Conservation (phyloP, 805 yeast genomes). For the Maudiozyma serrabonitensis region DNA sequence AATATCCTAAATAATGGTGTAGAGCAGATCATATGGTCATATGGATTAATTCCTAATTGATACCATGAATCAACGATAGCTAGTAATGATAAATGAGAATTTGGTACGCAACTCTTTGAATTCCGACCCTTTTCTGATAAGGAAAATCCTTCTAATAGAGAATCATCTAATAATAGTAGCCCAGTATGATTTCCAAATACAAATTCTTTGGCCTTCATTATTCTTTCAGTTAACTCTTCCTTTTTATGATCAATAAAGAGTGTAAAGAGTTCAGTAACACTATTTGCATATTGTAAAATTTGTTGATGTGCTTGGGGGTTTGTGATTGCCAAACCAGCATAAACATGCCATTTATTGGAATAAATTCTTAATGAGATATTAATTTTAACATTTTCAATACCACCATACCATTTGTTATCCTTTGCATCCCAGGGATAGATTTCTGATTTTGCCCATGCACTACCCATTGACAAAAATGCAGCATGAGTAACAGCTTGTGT, state of each 20-base stretch:
- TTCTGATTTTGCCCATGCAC: constrained; percentile 77
- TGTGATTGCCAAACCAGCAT: constrained; percentile 93
- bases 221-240: constrained; percentile 47
- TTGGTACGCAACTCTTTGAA: constrained; percentile 42
- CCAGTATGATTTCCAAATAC: constrained; percentile 65
- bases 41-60: constrained; percentile 75
- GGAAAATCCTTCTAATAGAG: constrained; percentile 68
- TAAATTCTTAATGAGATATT: constrained; percentile 85
- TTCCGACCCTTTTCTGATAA: constrained; percentile 58
- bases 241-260: constrained; percentile 65
- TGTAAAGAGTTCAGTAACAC: constrained; percentile 74
- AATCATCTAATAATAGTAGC: constrained; percentile 64
- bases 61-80: constrained; percentile 95
- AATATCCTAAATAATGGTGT: constrained; percentile 90
- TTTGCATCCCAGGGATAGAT: constrained; percentile 78
- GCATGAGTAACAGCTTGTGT: constrained; percentile 99
- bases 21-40: constrained; percentile 93
- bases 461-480: constrained; percentile 93
- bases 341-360: constrained; percentile 95
- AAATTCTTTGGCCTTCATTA: constrained; percentile 55
- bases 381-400: constrained; percentile 90
- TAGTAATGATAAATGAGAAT: constrained; percentile 79
- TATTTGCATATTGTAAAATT: constrained; percentile 77
- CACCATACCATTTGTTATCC: constrained; percentile 67
- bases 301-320: constrained; percentile 92